Conservation (phyloP, 2,329 filamentous ascomycete species). For the Paradendryphiella salina region DNA sequence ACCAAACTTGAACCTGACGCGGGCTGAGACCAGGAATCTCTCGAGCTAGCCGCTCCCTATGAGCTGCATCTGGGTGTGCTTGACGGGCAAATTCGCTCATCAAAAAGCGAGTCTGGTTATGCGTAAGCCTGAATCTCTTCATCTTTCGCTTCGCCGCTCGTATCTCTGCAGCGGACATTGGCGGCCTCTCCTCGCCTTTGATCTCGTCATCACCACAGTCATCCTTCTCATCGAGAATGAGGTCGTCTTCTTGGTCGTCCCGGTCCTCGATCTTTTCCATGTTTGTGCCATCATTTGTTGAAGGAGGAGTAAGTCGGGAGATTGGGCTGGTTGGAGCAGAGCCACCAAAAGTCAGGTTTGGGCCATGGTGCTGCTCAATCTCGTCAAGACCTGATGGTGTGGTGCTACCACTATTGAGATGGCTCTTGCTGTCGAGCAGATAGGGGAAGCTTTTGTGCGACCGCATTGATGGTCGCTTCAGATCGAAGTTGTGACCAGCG, state of each 20-base stretch:
- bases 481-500: slow-evolving; percentile 41
- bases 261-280: slow-evolving; percentile 48
- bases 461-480: slow-evolving; percentile 48
- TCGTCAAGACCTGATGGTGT: slow-evolving; percentile 44
- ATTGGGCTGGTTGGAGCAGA: slow-evolving; percentile 53
- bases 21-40: slow-evolving; percentile 92
- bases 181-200: slow-evolving; percentile 42
- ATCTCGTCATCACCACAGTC: slow-evolving; percentile 34
- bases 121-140: slow-evolving; percentile 87
- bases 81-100: slow-evolving; percentile 98
- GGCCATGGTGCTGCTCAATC: slow-evolving; percentile 41
- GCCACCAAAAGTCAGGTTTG: slow-evolving; percentile 46
- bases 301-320: slow-evolving; percentile 52
- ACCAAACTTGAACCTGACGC: slow-evolving; percentile 96
- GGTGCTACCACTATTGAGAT: slow-evolving; percentile 28
- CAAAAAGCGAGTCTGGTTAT: slow-evolving; percentile 94
- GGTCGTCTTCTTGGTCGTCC: slow-evolving; percentile 38
- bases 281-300: slow-evolving; percentile 43
- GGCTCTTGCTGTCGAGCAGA: slow-evolving; percentile 44
- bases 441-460: slow-evolving; percentile 52
- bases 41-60: slow-evolving; percentile 80
- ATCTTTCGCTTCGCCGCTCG: slow-evolving; percentile 57
- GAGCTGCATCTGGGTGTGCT: slow-evolving; percentile 88
- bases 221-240: slow-evolving; percentile 47
- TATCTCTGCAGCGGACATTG: slow-evolving; percentile 54